A percentile compares a stretch with the other conserved stretches of the same genome.
phyloP scores from a whole-genome alignment of 352 stramenopile genomes.

The Elongisporangium anandrum region DNA sequence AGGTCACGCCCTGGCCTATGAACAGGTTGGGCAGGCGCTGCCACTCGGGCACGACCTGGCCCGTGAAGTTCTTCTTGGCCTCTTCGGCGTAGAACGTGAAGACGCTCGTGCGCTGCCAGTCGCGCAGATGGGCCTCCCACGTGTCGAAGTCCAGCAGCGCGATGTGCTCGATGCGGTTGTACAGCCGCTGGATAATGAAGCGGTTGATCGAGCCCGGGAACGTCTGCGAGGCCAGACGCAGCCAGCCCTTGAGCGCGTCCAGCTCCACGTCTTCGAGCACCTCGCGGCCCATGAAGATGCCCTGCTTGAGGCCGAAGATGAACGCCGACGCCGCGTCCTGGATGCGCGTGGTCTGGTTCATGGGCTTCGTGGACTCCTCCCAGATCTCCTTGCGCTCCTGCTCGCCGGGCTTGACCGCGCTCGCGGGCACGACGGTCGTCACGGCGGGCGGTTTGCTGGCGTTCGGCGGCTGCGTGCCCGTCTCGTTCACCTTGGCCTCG shows the following conservation, averaged over 20 bases:
- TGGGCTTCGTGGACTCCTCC: conserved; percentile 71
- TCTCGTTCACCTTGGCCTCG: conserved; percentile 67
- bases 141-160: conserved; percentile 69
- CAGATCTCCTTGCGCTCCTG: conserved; percentile 44
- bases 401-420: conserved; percentile 23
- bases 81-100: conserved; percentile 54
- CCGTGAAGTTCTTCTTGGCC: conserved; percentile 44
- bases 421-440: conserved; percentile 10
- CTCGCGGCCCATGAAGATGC: conserved; percentile 70
- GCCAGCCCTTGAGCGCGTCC: conserved; percentile 71
- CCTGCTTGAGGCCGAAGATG: conserved; percentile 74
- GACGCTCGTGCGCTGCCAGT: conserved; percentile 53
- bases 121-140: conserved; percentile 53
- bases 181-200: conserved; percentile 49
- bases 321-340: conserved; percentile 76
- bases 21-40: conserved; percentile 64
- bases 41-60: conserved; percentile 52
- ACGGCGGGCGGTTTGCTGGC: conserved; percentile 8
- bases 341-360: conserved; percentile 73
- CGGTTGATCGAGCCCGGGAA: conserved; percentile 76
- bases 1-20: conserved; percentile 50
- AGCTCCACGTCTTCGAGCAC: conserved; percentile 74
- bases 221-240: conserved; percentile 65
- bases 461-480: conserved; percentile 44
- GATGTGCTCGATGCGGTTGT: conserved; percentile 39